Base-by-base conservation (phyloP, 805 yeast species). In the Ogataea angusta region DNA sequence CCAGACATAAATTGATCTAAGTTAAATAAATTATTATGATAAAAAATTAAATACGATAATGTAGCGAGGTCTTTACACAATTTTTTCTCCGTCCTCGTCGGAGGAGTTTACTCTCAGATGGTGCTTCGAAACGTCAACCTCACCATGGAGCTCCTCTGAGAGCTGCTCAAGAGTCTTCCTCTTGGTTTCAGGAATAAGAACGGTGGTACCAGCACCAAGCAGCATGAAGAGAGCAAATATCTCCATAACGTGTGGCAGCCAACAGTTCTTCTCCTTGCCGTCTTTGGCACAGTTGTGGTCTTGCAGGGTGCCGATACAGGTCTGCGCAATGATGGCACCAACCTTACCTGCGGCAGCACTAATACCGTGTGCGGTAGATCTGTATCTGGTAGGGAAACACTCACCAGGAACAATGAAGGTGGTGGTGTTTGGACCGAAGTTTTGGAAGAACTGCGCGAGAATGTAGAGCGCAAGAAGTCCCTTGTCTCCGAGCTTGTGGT, bases 351-450 rank as follows among this genome's bases (percentile, higher is more conserved):
- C 66, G 37, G 95, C 96, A 54, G 96, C 96, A 49, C 95, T 87
- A 48, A 88, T 75, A 75, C 96, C 96, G 58, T 88, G 96, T 35
- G 96, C 95, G 52, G 95, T 80, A 17, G 95, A 87, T 81, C 96
- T 84, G 70, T 87, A 88, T 75, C 95, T 82, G 42, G 96, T 88
- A 64, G 96, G 96, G 83, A 72, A 89, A 62, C 79, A 70, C 72
- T 88, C 96, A 68, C 95, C 96, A 36, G 96, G 95, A 60, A 85
- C 75, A 57, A 88, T 79, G 63, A 88, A 88, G 40, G 96, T 88
- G 35, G 96, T 89, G 47, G 89, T 80, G 73, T 88, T 88, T 63
- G 96, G 95, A 62, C 96, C 96, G 57, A 86, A 88, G 67, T 88
- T 88, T 66, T 82, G 80, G 82, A 88, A 88, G 64, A 88, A 85